Evolutionary conservation across 768 basidiomycete genomes (phyloP).

Genomic region (Boletus sp.): DNA sequence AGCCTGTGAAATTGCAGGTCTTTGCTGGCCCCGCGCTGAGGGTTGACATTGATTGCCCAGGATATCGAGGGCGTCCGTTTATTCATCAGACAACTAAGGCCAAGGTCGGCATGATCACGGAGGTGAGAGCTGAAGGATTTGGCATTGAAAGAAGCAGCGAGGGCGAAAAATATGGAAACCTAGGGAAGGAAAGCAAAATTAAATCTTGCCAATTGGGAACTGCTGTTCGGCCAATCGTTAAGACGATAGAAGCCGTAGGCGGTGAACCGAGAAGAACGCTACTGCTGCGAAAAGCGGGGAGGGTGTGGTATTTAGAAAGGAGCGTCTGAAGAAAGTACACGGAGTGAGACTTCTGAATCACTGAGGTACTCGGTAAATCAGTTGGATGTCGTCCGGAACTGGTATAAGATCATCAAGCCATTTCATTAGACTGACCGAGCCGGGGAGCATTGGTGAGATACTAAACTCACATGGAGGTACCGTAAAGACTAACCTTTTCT

Average conservation of each 20-base stretch:
- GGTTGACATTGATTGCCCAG: not conserved
- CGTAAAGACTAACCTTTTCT: too few species aligned
- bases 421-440: too few species aligned
- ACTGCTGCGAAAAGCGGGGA: too few species aligned
- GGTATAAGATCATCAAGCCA: too few species aligned
- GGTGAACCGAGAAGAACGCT: not conserved
- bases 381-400: too few species aligned
- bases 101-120: constrained; percentile 53
- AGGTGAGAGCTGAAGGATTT: constrained; percentile 41
- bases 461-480: too few species aligned
- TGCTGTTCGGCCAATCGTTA: constrained; percentile 2
- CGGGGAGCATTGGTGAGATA: too few species aligned
- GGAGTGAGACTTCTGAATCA: too few species aligned
- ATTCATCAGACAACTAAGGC: constrained; percentile 58
- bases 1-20: constrained; percentile 9
- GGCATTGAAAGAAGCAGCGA: constrained; percentile 47
- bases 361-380: too few species aligned
- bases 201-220: constrained; percentile 48
- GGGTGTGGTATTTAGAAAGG: too few species aligned
- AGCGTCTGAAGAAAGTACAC: too few species aligned
- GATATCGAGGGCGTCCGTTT: constrained; percentile 47
- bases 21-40: too few species aligned
- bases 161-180: constrained; percentile 52
- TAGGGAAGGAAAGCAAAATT: constrained; percentile 60
- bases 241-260: not conserved